Conservation (phyloP, 305 asterid species). For the Nicotiana rustica region DNA sequence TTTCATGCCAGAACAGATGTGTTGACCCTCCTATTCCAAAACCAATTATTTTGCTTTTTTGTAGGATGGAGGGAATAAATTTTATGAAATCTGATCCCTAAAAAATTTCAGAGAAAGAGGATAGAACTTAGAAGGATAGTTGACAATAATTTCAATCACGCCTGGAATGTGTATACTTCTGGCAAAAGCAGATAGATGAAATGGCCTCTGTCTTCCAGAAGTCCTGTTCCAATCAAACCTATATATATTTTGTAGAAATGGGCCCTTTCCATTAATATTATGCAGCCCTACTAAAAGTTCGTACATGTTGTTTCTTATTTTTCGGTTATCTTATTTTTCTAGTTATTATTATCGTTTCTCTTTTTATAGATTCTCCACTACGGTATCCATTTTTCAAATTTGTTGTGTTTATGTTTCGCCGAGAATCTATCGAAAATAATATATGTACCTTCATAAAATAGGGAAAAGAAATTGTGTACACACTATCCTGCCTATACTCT, state of each 20-base stretch:
- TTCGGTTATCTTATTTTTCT: too few relatives aligned
- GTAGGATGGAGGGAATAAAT: not conserved
- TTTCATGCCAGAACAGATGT: too few relatives aligned
- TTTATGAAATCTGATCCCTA: not conserved
- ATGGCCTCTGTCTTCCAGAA: not conserved
- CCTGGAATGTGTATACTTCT: not conserved
- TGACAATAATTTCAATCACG: not conserved
- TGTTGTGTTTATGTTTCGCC: too few relatives aligned
- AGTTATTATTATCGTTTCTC: too few relatives aligned
- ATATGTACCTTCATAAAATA: too few relatives aligned
- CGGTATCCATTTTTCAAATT: too few relatives aligned
- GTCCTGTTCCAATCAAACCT: slow-evolving; percentile 3
- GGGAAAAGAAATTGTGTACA: too few relatives aligned
- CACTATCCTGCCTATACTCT: too few relatives aligned
- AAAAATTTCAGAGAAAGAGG: not conserved
- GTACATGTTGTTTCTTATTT: too few relatives aligned
- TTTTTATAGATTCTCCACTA: too few relatives aligned
- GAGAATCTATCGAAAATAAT: too few relatives aligned
- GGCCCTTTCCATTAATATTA: not conserved
- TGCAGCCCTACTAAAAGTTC: too few relatives aligned
- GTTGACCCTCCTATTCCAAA: not conserved
- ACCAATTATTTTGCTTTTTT: not conserved
- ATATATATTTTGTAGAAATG: slow-evolving; percentile 1
- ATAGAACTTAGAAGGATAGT: not conserved
- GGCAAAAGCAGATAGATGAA: not conserved